Evolutionary conservation across 805 yeast genomes (phyloP).

Genomic region (Monosporozyma aerobia): DNA sequence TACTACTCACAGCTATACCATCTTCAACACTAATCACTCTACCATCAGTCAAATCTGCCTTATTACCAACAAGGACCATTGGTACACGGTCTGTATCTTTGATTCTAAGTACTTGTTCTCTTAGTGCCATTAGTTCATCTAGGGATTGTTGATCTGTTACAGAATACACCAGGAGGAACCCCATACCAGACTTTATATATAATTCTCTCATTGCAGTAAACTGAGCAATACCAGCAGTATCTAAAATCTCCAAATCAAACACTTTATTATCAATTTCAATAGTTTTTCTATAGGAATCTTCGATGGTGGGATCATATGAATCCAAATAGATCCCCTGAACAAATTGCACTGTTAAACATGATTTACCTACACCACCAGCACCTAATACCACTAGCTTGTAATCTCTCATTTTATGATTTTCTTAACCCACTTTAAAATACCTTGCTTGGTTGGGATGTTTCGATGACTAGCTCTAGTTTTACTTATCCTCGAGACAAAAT

Average conservation of each 20-base stretch:
- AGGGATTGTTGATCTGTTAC: constrained; percentile 71
- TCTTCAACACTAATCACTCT: constrained; percentile 71
- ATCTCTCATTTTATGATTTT: constrained; percentile 39
- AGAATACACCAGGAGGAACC: constrained; percentile 79
- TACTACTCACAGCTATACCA: constrained; percentile 73
- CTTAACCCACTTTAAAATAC: neutral
- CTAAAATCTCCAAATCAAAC: constrained; percentile 78
- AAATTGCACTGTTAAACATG: constrained; percentile 85
- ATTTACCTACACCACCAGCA: constrained; percentile 96
- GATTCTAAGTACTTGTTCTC: constrained; percentile 77
- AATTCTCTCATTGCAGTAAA: constrained; percentile 92
- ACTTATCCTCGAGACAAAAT: neutral
- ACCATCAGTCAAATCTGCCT: constrained; percentile 72
- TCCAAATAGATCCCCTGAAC: constrained; percentile 87
- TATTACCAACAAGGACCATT: constrained; percentile 85
- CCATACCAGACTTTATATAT: constrained; percentile 81
- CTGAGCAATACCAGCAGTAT: constrained; percentile 92
- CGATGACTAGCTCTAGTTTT: neutral
- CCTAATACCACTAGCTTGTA: constrained; percentile 88
- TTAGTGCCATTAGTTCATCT: constrained; percentile 64
- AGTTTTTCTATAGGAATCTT: constrained; percentile 86
- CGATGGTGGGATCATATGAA: constrained; percentile 93
- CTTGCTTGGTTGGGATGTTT: neutral
- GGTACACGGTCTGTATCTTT: constrained; percentile 72
- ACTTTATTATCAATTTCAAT: constrained; percentile 81